Evolutionary conservation across 345 rosid genomes (phyloP).

Genomic region (Linum trigynum): DNA sequence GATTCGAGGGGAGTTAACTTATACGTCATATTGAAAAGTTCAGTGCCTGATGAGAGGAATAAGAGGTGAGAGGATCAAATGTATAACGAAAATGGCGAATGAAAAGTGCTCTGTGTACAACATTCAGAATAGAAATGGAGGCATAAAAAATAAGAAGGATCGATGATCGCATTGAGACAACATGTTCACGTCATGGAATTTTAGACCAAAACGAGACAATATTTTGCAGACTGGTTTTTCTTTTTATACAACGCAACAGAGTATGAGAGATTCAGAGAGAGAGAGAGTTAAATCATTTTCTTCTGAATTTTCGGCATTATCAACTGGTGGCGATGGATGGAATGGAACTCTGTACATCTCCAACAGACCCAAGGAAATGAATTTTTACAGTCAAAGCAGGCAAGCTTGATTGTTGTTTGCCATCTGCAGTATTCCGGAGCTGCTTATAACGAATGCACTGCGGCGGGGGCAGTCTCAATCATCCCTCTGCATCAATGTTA

Average conservation of each 20-base stretch:
- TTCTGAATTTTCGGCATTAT: conserved; percentile 29
- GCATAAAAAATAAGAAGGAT: too few relatives aligned
- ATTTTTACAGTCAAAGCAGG: conserved; percentile 41
- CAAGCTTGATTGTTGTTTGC: conserved; percentile 11
- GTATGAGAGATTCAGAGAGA: conserved; percentile 25
- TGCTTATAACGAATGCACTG: conserved; percentile 5
- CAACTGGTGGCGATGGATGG: conserved; percentile 12
- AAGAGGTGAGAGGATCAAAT: too few relatives aligned
- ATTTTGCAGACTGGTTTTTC: neutral
- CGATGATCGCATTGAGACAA: too few relatives aligned
- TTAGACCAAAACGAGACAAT: too few relatives aligned
- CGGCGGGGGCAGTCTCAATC: conserved; percentile 13
- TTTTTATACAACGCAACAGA: conserved; percentile 22
- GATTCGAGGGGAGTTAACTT: too few relatives aligned
- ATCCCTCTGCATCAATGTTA: conserved; percentile 53
- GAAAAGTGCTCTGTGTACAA: too few relatives aligned
- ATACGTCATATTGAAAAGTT: too few relatives aligned
- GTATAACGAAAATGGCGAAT: too few relatives aligned
- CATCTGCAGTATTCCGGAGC: conserved; percentile 16
- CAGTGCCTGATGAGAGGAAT: too few relatives aligned
- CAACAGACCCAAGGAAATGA: conserved; percentile 32
- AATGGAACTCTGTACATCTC: conserved; percentile 48
- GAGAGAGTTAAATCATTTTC: conserved; percentile 22
- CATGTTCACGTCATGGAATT: too few relatives aligned
- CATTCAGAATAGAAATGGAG: too few relatives aligned